Evolutionary conservation across 2,329 filamentous ascomycete genomes (phyloP), one percentile per base, ranked within the genome.

Genomic region (Westerdykella aurantiaca): DNA sequence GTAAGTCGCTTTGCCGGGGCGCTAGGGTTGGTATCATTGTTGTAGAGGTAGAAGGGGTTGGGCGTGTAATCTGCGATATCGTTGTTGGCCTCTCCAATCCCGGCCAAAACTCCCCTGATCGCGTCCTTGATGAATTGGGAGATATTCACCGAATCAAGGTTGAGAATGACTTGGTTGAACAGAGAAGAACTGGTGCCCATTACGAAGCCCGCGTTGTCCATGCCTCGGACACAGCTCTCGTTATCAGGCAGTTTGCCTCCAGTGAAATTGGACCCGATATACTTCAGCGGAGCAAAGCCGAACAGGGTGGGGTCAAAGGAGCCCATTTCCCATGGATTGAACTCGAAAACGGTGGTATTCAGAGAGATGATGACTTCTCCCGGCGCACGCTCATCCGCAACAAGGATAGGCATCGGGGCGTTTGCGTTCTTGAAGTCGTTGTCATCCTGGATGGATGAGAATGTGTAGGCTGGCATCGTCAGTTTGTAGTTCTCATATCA

Each of bases 161-260:
- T 69, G 3, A 89, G 72, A 14, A 95, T 69, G 56, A 86, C 78
- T 56, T 82, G 74, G 69, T 95, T 95, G 76, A 95, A 95, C 2
- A 95, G 75, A 0, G 86, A 85, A 1, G 83, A 88, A 17, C 84
- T 88, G 0, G 89, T 95, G 40, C 89, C 89, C 80, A 95, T 88
- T 21, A 95, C 73, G 60, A 80, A 95, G 6, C 87, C 87, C 18
- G 79, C 78, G 55, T 89, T 89, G 67, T 95, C 90, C 50, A 89
- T 89, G 1, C 90, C 90, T 6, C 77, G 73, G 13, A 94, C 76
- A 59, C 90, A 95, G 22, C 69, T 63, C 35, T 78, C 76, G 43
- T 74, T 64, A 10, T 71, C 61, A 0, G 77, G 69, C 16, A 93
- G 65, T 6, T 63, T 58, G 16, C 87, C 87, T 5, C 69, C 73